phyloP scores from a whole-genome alignment of 2,329 filamentous ascomycete species.

The Hymenoscyphus linearis region DNA sequence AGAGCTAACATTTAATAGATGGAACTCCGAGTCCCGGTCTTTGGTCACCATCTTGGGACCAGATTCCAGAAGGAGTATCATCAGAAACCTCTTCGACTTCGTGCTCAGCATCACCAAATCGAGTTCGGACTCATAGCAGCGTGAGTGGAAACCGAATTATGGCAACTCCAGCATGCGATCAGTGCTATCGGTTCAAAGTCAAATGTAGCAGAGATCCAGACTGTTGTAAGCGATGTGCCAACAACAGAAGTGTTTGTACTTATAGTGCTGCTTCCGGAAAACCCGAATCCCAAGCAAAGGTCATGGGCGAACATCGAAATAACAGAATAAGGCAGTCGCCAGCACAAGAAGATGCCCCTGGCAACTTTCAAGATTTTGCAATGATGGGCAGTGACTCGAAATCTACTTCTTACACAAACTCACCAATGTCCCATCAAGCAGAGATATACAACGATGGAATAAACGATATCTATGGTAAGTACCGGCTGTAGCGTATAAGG shows the following conservation, averaged over 20 bases:
- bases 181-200: conserved; percentile 10
- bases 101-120: conserved; percentile 2
- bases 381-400: conserved; percentile 2
- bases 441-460: conserved; percentile 1
- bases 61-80: conserved; percentile 5
- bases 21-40: conserved; percentile 3
- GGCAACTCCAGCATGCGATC: conserved; percentile 7
- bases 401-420: conserved; percentile 2
- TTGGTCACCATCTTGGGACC: conserved; percentile 6
- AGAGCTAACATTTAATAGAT: neutral
- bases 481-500: neutral
- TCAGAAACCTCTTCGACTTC: conserved; percentile 6
- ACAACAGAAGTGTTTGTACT: conserved; percentile 7
- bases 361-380: neutral
- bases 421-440: conserved; percentile 2
- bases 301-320: neutral
- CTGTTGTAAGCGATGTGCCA: conserved; percentile 7
- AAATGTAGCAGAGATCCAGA: conserved; percentile 10
- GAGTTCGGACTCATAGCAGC: conserved; percentile 3
- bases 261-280: conserved; percentile 5
- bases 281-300: neutral
- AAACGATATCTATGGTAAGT: conserved; percentile 4
- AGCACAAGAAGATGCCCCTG: neutral
- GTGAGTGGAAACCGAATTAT: conserved; percentile 4
- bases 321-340: neutral